These are phyloP conservation scores for Hymenoscyphus infarciens DNA, from an alignment of 2,329 filamentous ascomycete genomes.

Conservation along the genomic window DNA sequence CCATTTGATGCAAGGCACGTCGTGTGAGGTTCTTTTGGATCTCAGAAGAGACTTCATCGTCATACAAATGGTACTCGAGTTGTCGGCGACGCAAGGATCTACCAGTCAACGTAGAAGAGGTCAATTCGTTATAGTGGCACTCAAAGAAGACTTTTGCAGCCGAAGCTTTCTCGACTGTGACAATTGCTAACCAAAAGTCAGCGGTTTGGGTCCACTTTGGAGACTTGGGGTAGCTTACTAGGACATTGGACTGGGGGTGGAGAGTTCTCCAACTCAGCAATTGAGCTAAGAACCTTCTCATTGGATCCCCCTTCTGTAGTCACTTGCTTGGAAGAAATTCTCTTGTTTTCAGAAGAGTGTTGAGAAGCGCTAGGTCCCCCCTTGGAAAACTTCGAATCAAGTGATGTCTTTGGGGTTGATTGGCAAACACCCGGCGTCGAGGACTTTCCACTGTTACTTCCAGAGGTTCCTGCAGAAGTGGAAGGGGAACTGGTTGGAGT, in stretches of 20 bases:
- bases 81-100: constrained; percentile 59
- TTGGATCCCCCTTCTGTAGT: constrained; percentile 22
- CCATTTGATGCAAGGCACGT: constrained; percentile 59
- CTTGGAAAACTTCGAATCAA: constrained; percentile 42
- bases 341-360: constrained; percentile 33
- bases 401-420: constrained; percentile 35
- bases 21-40: constrained; percentile 53
- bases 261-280: constrained; percentile 28
- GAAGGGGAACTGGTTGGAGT: constrained; percentile 26
- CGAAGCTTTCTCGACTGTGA: constrained; percentile 72
- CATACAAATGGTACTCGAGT: constrained; percentile 61
- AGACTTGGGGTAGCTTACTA: constrained; percentile 23
- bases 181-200: constrained; percentile 26
- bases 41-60: constrained; percentile 34
- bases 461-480: constrained; percentile 30
- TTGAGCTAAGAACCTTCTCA: constrained; percentile 29
- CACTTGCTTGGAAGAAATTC: constrained; percentile 17
- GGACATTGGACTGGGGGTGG: constrained; percentile 26
- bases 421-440: constrained; percentile 28
- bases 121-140: constrained; percentile 72
- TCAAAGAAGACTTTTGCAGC: constrained; percentile 86
- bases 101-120: constrained; percentile 51
- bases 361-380: constrained; percentile 20
- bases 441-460: constrained; percentile 30
- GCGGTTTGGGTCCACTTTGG: neutral